Evolutionary conservation across 1,284 basidiomycete genomes (phyloP).

Genomic region (Ustilago bromivora): DNA sequence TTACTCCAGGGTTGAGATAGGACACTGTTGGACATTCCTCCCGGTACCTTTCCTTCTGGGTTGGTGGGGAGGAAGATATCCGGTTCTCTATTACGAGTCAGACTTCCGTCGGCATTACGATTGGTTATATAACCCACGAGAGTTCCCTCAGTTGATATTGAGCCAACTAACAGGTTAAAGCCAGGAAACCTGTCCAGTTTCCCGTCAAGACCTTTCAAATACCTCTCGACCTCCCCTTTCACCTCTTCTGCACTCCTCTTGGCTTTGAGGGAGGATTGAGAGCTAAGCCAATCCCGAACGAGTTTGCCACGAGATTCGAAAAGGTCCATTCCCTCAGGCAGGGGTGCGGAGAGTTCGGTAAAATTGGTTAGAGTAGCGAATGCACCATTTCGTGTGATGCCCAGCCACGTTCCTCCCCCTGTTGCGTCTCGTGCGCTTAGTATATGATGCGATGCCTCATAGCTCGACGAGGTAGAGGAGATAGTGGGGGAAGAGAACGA

Average conservation of each 20-base stretch:
- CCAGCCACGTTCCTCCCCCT: slow-evolving; percentile 64
- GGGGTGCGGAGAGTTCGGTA: slow-evolving; percentile 44
- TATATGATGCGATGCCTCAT: not conserved
- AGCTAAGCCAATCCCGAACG: slow-evolving; percentile 41
- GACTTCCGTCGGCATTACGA: slow-evolving; percentile 21
- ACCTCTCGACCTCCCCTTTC: slow-evolving; percentile 7
- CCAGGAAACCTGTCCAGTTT: slow-evolving; percentile 47
- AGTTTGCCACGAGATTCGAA: slow-evolving; percentile 52
- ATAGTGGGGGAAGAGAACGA: slow-evolving; percentile 22
- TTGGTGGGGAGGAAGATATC: slow-evolving; percentile 15
- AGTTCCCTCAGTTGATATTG: not conserved
- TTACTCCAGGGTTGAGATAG: slow-evolving; percentile 43
- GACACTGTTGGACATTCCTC: slow-evolving; percentile 43
- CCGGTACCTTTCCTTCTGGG: not conserved
- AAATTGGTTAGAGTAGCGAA: slow-evolving; percentile 62
- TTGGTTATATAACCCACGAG: slow-evolving; percentile 45
- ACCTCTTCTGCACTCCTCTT: slow-evolving; percentile 1
- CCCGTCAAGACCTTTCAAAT: slow-evolving; percentile 9
- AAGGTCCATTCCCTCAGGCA: slow-evolving; percentile 25
- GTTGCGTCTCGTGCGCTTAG: slow-evolving; percentile 48
- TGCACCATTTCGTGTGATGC: slow-evolving; percentile 42
- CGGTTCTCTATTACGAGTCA: not conserved
- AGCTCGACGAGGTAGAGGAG: slow-evolving; percentile 1
- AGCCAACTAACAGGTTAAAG: slow-evolving; percentile 58
- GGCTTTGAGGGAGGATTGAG: not conserved